Conservation (phyloP, 805 yeast species). For the Ogataea thermomethanolica region DNA sequence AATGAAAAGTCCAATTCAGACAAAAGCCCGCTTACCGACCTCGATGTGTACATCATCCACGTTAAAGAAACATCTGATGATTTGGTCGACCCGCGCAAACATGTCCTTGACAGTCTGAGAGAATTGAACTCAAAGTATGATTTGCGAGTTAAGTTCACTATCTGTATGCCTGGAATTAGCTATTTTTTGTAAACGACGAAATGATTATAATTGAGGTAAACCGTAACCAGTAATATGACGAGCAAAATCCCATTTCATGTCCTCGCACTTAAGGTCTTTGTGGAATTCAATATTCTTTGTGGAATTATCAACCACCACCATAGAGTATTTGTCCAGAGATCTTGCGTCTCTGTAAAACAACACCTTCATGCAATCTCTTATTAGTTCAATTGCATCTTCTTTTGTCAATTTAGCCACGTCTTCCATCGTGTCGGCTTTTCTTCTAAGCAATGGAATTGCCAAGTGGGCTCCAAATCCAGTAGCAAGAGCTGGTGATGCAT, state of each 20-base stretch:
- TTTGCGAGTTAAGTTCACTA: slow-evolving; percentile 45
- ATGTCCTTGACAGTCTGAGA: slow-evolving; percentile 49
- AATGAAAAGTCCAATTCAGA: slow-evolving; percentile 5
- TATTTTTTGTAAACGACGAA: slow-evolving; percentile 23
- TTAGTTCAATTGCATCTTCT: slow-evolving; percentile 71
- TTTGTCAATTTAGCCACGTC: slow-evolving; percentile 69
- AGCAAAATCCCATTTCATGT: slow-evolving; percentile 90
- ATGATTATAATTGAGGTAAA: slow-evolving; percentile 28
- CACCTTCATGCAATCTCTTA: slow-evolving; percentile 88
- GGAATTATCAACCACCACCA: slow-evolving; percentile 70
- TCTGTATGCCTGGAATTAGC: slow-evolving; percentile 55
- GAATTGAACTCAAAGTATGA: slow-evolving; percentile 33
- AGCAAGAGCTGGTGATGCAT: slow-evolving; percentile 82
- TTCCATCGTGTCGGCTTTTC: slow-evolving; percentile 72
- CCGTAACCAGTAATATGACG: slow-evolving; percentile 88
- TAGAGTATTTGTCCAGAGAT: slow-evolving; percentile 77
- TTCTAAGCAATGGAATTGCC: slow-evolving; percentile 89
- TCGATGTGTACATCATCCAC: slow-evolving; percentile 51
- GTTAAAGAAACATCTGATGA: slow-evolving; percentile 42
- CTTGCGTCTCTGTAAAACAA: slow-evolving; percentile 95
- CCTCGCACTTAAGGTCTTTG: slow-evolving; percentile 61
- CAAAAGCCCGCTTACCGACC: slow-evolving; percentile 37
- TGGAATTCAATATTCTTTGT: slow-evolving; percentile 53
- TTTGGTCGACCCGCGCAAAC: slow-evolving; percentile 52
- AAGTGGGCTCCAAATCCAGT: slow-evolving; percentile 96